Percentiles rank a stretch among this genome's conserved stretches.
phyloP scores from a whole-genome alignment of 2,329 filamentous ascomycete genomes.

The Fusarium proliferatum region DNA sequence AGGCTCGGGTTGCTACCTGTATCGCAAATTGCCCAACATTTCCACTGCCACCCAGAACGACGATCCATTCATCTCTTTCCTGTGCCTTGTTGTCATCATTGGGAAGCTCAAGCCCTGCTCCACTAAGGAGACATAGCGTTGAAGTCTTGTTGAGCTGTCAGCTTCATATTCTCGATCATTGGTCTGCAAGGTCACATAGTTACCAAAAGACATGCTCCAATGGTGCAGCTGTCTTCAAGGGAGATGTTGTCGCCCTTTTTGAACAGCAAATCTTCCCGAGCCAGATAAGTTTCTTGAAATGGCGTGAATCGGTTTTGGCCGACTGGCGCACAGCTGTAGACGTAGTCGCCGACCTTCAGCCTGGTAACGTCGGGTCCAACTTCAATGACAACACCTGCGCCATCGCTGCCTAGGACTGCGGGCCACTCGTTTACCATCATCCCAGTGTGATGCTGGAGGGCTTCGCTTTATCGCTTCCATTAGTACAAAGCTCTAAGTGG shows the following conservation, averaged over 20 bases:
- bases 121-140: constrained; percentile 47
- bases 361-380: constrained; percentile 45
- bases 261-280: constrained; percentile 51
- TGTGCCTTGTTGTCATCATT: constrained; percentile 10
- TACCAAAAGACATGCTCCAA: constrained; percentile 52
- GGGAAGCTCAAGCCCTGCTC: constrained; percentile 42
- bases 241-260: constrained; percentile 44
- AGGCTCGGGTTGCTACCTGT: constrained; percentile 31
- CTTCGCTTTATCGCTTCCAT: constrained; percentile 41
- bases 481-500: neutral
- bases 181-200: neutral
- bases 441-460: constrained; percentile 49
- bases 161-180: neutral
- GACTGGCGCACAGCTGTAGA: constrained; percentile 51
- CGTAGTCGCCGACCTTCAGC: constrained; percentile 49
- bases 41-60: constrained; percentile 51
- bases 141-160: constrained; percentile 43
- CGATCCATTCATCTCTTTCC: constrained; percentile 50
- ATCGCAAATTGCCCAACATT: constrained; percentile 51
- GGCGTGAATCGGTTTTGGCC: constrained; percentile 49
- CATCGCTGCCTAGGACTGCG: constrained; percentile 53
- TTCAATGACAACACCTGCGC: constrained; percentile 48
- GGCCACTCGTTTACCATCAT: constrained; percentile 49
- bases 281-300: constrained; percentile 54
- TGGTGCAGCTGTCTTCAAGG: constrained; percentile 47